Conservation (phyloP, 2,329 filamentous ascomycete genomes). For the Pestalotiopsis sp. region DNA sequence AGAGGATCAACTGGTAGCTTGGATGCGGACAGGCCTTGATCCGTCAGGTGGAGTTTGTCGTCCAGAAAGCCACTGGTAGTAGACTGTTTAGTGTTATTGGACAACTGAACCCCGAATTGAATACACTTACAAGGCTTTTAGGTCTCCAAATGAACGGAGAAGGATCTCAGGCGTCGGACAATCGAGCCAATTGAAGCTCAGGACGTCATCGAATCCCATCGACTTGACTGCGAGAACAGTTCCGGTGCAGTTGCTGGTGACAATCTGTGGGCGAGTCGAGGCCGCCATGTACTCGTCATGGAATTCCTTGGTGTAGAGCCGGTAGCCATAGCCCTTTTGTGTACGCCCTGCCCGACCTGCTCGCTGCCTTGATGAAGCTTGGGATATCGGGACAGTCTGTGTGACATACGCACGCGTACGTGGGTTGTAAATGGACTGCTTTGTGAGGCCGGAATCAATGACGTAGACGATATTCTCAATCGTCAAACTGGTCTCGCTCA, state of each 20-base stretch:
- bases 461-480: slow-evolving; percentile 54
- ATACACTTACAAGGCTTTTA: neutral
- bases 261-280: neutral
- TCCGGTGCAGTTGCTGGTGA: neutral
- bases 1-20: neutral
- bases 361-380: neutral
- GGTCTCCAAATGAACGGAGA: neutral
- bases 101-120: neutral
- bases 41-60: neutral
- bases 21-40: neutral
- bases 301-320: neutral
- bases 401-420: slow-evolving; percentile 32
- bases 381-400: neutral
- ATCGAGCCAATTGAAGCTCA: neutral
- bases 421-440: slow-evolving; percentile 42
- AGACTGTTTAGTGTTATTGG: neutral
- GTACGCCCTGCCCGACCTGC: neutral
- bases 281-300: neutral
- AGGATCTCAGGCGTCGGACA: neutral
- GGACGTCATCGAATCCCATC: neutral
- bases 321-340: neutral
- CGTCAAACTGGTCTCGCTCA: slow-evolving; percentile 31
- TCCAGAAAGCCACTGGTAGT: neutral
- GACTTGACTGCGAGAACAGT: neutral
- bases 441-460: slow-evolving; percentile 45